These are phyloP conservation scores for Paramecium sexaurelia DNA, from an alignment of 73 alveolate genomes.

Conservation along the genomic window DNA sequence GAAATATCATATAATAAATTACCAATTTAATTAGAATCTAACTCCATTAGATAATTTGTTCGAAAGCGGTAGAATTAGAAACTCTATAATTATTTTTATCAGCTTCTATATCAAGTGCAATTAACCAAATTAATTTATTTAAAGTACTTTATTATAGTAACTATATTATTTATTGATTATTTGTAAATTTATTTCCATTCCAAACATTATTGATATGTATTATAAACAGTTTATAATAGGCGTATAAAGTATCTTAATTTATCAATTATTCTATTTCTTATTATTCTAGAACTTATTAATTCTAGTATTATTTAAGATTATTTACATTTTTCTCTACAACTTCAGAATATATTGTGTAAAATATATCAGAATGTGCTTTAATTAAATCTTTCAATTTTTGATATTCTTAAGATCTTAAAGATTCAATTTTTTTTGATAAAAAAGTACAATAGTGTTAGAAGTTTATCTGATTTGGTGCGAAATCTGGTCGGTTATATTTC, in stretches of 20 bases:
- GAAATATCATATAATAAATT: background rate
- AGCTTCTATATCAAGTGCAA: background rate
- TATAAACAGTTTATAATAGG: background rate
- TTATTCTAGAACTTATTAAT: background rate
- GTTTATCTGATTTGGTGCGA: background rate
- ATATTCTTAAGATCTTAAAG: background rate
- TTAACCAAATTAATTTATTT: conserved; percentile 18
- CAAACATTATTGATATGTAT: background rate
- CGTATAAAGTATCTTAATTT: background rate
- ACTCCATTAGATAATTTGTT: background rate
- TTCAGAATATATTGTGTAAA: background rate
- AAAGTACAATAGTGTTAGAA: background rate
- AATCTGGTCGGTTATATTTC: background rate
- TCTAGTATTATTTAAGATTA: background rate
- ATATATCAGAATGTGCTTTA: background rate
- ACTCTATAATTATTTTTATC: background rate
- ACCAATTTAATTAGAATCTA: background rate
- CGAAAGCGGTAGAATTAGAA: background rate
- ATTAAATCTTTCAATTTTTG: background rate
- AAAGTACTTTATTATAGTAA: background rate
- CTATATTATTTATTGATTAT: background rate
- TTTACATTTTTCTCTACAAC: background rate
- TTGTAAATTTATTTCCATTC: background rate
- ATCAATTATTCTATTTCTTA: background rate
- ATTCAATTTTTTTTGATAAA: background rate